Evolutionary conservation across 2,329 filamentous ascomycete genomes (phyloP).

Genomic region (Alternaria metachromatica): DNA sequence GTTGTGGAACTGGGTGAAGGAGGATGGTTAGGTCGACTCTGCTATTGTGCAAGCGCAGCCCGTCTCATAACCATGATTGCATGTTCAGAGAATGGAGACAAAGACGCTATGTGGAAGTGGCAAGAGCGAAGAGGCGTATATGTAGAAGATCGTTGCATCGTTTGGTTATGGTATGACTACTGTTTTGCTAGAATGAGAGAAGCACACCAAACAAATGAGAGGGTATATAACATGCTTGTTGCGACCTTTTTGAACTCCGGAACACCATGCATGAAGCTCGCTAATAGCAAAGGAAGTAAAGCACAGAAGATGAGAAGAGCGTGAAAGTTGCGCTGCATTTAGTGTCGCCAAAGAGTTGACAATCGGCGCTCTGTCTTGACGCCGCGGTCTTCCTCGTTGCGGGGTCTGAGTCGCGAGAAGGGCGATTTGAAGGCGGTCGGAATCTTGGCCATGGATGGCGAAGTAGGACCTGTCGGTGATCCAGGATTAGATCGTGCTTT

Average conservation of each 20-base stretch:
- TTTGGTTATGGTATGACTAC: neutral
- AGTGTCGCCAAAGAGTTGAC: slow-evolving; percentile 19
- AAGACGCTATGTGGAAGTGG: neutral
- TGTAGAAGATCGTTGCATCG: neutral
- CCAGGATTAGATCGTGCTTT: slow-evolving; percentile 4
- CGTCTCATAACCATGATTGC: neutral
- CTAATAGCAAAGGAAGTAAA: neutral
- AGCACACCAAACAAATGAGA: neutral
- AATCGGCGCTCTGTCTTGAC: slow-evolving; percentile 20
- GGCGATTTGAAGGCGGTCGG: slow-evolving; percentile 10
- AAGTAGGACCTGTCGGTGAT: neutral
- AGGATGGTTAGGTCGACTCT: neutral
- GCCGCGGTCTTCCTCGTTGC: slow-evolving; percentile 12
- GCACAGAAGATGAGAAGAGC: neutral
- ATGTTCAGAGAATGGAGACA: neutral
- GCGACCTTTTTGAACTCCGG: slow-evolving; percentile 2
- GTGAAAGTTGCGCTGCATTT: neutral
- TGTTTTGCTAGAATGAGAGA: neutral
- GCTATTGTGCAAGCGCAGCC: neutral
- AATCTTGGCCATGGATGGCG: slow-evolving; percentile 10
- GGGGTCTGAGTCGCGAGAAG: slow-evolving; percentile 8
- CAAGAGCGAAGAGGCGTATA: neutral
- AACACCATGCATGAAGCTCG: neutral
- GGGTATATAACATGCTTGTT: slow-evolving; percentile 27
- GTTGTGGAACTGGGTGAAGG: neutral